Conservation (phyloP, 2,329 filamentous ascomycete genomes). For the Apiospora pterosperma region DNA sequence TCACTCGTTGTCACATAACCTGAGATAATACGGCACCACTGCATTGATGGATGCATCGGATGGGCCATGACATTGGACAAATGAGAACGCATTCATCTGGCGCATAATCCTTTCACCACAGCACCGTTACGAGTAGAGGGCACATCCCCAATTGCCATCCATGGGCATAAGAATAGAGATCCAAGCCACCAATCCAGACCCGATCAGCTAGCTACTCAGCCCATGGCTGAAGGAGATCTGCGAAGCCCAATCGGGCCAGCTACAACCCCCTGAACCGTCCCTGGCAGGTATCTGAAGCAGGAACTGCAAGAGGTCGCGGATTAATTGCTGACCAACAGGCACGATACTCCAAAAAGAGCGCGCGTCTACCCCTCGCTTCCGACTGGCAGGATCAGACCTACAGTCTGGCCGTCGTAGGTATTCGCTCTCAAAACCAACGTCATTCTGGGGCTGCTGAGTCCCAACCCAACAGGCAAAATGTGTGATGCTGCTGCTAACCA, state of each 20-base stretch:
- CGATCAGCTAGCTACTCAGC: not conserved
- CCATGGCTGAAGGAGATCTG: not conserved
- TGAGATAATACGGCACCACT: not conserved
- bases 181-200: not conserved
- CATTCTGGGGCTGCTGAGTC: not conserved
- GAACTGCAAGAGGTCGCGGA: not conserved
- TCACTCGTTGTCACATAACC: not conserved
- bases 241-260: not conserved
- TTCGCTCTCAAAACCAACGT: not conserved
- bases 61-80: not conserved
- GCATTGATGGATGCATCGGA: not conserved
- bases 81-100: not conserved
- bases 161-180: not conserved
- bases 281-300: not conserved
- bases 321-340: not conserved
- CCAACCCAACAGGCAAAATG: not conserved
- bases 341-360: not conserved
- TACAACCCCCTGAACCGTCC: not conserved
- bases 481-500: not conserved
- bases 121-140: not conserved
- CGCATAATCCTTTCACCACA: constrained; percentile 1
- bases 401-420: not conserved
- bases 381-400: not conserved
- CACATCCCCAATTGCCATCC: not conserved
- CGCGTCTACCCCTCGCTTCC: not conserved